phyloP scores from a whole-genome alignment of 306 rosid genomes.

The Betula pendula region DNA sequence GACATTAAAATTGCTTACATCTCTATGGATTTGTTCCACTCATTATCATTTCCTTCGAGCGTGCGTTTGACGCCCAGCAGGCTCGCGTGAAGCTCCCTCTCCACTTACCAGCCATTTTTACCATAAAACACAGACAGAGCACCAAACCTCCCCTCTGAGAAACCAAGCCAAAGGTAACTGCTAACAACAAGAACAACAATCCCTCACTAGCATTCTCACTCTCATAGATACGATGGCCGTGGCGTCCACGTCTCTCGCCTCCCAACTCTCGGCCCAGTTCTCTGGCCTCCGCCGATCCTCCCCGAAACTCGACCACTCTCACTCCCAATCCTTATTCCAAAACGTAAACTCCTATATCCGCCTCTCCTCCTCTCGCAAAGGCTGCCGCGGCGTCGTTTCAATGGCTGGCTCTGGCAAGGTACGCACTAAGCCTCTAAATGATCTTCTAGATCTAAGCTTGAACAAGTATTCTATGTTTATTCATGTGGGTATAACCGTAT shows the following conservation, averaged over 20 bases:
- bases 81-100: slow-evolving; percentile 21
- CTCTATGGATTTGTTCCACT: too few relatives aligned
- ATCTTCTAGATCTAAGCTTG: slow-evolving; percentile 4
- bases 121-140: slow-evolving; percentile 21
- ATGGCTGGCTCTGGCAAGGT: slow-evolving; percentile 98
- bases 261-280: slow-evolving; percentile 63
- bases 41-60: neutral
- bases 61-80: neutral
- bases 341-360: slow-evolving; percentile 59
- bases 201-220: slow-evolving; percentile 6
- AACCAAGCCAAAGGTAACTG: neutral
- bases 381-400: slow-evolving; percentile 62
- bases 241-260: slow-evolving; percentile 75
- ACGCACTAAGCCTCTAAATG: neutral
- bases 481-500: neutral
- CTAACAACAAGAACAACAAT: neutral
- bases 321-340: slow-evolving; percentile 45
- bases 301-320: slow-evolving; percentile 50
- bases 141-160: neutral
- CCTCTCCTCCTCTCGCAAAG: slow-evolving; percentile 57
- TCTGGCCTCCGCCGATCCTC: slow-evolving; percentile 64
- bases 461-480: neutral
- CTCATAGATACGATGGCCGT: slow-evolving; percentile 52
- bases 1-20: too few relatives aligned
- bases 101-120: slow-evolving; percentile 5